These are phyloP conservation scores for Leishmania martiniquensis DNA, from an alignment of 208 protist genomes.

Conservation along the genomic window DNA sequence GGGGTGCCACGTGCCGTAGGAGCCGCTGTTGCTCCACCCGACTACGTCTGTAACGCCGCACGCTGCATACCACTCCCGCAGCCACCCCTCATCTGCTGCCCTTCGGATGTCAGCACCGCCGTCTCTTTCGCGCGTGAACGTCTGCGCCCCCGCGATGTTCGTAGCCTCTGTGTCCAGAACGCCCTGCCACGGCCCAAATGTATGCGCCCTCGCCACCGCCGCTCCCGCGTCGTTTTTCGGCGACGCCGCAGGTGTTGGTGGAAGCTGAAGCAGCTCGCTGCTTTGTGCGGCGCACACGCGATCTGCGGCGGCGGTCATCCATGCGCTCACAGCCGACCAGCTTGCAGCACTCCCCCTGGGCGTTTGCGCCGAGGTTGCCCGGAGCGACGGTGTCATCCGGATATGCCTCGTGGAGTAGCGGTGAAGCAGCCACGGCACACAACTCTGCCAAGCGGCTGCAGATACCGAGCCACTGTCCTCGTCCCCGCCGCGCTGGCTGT, in stretches of 20 bases:
- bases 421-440: slow-evolving; percentile 34
- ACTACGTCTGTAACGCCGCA: neutral
- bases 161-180: slow-evolving; percentile 13
- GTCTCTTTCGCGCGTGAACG: neutral
- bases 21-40: neutral
- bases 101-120: neutral
- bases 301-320: slow-evolving; percentile 38
- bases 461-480: neutral
- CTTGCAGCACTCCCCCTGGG: neutral
- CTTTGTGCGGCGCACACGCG: slow-evolving; percentile 32
- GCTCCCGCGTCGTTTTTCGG: neutral
- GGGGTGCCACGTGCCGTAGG: slow-evolving; percentile 5
- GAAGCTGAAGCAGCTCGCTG: slow-evolving; percentile 15
- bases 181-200: slow-evolving; percentile 26
- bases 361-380: neutral
- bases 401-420: slow-evolving; percentile 8
- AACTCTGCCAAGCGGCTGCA: slow-evolving; percentile 22
- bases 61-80: neutral
- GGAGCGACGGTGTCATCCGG: neutral
- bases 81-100: neutral
- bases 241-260: neutral
- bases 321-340: slow-evolving; percentile 28
- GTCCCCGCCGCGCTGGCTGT: neutral
- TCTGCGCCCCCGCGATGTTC: neutral
- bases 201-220: neutral